Percentiles rank a stretch among this genome's conserved stretches.
phyloP scores from a whole-genome alignment of 2,329 filamentous ascomycete genomes.

The Phyllosticta citrichinensis region DNA sequence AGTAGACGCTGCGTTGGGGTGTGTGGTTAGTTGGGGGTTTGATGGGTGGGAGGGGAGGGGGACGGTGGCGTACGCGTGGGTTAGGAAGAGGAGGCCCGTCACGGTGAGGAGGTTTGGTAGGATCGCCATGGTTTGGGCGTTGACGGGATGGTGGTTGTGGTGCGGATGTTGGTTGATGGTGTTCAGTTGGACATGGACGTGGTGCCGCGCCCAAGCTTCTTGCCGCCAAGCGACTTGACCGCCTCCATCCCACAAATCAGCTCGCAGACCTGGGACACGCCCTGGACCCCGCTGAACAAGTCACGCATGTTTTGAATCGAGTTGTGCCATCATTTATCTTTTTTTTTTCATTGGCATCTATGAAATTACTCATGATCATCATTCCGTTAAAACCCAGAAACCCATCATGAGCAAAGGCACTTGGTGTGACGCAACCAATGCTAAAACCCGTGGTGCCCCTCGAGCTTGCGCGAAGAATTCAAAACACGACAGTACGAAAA shows the following conservation, averaged over 20 bases:
- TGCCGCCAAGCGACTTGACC: conserved; percentile 3
- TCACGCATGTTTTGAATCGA: neutral
- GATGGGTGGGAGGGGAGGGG: neutral
- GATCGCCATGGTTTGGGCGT: conserved; percentile 50
- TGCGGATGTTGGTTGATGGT: neutral
- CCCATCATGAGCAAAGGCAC: conserved; percentile 3
- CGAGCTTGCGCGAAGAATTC: neutral
- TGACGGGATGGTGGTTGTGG: neutral
- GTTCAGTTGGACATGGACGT: neutral
- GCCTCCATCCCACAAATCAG: neutral
- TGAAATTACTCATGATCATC: conserved; percentile 10
- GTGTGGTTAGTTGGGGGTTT: neutral
- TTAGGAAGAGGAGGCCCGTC: conserved; percentile 67
- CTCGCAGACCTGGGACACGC: neutral
- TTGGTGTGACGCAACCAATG: conserved; percentile 8
- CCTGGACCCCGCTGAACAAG: neutral
- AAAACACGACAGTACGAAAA: conserved; percentile 4
- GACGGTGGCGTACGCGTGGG: conserved; percentile 63
- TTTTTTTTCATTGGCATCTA: conserved; percentile 7
- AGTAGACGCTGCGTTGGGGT: conserved; percentile 67
- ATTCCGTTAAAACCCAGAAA: conserved; percentile 4
- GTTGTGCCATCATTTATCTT: conserved; percentile 7
- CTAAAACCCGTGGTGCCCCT: conserved; percentile 6
- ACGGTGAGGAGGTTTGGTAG: conserved; percentile 60
- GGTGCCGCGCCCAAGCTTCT: neutral